Conservation (phyloP, 2,329 filamentous ascomycete species). For the Fusarium papillatum region DNA sequence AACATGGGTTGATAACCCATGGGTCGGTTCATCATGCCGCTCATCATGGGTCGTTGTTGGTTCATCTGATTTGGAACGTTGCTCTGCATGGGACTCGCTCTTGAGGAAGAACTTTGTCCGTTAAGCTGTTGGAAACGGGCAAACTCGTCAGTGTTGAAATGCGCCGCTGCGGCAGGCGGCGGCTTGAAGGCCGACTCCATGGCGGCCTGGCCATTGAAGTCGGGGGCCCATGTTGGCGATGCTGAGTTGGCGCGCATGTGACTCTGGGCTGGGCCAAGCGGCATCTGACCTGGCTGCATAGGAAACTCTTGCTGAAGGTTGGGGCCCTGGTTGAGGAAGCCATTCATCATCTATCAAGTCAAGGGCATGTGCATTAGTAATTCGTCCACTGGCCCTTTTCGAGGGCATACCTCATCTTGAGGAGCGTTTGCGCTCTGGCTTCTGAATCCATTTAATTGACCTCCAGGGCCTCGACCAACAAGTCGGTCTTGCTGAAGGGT, state of each 20-base stretch:
- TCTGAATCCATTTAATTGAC: conserved; percentile 82
- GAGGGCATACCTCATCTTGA: conserved; percentile 76
- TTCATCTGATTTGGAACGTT: conserved; percentile 60
- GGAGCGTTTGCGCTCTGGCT: conserved; percentile 76
- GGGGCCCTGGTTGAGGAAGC: conserved; percentile 88
- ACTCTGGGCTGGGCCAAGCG: conserved; percentile 63
- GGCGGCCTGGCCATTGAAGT: conserved; percentile 70
- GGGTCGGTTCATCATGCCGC: conserved; percentile 63
- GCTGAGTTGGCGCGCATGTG: conserved; percentile 67
- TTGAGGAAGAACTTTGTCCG: conserved; percentile 63
- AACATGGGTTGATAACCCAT: conserved; percentile 70
- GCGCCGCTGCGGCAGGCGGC: conserved; percentile 65
- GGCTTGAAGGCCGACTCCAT: conserved; percentile 81
- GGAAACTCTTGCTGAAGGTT: conserved; percentile 67
- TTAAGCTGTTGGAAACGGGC: conserved; percentile 85
- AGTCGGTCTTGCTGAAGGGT: conserved; percentile 93
- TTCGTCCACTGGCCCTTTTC: conserved; percentile 22
- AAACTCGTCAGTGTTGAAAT: conserved; percentile 89
- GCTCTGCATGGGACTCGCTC: conserved; percentile 72
- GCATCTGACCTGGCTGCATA: conserved; percentile 62
- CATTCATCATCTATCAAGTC: conserved; percentile 84
- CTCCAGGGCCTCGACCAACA: conserved; percentile 79
- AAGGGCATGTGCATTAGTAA: conserved; percentile 45
- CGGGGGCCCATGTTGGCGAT: conserved; percentile 67
- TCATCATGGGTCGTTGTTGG: conserved; percentile 75